These are phyloP conservation scores for Saccharomycopsis crataegensis DNA, from an alignment of 1,139 yeast species.

Conservation along the genomic window DNA sequence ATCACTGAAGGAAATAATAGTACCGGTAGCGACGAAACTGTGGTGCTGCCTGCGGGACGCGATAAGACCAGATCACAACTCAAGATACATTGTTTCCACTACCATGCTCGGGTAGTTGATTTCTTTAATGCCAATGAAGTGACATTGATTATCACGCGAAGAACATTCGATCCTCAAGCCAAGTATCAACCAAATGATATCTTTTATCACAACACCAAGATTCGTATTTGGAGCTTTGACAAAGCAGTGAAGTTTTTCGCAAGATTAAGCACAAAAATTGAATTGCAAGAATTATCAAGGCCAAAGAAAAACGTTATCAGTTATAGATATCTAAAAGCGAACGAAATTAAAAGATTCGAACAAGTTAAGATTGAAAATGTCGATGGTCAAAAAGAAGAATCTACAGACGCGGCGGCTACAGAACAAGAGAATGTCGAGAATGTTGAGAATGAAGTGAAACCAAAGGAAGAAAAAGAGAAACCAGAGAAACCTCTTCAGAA, in stretches of 20 bases:
- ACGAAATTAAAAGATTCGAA: constrained; percentile 8
- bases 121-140: constrained; percentile 19
- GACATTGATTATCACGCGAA: constrained; percentile 15
- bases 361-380: constrained; percentile 1
- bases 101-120: constrained; percentile 18
- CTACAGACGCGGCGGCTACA: background rate
- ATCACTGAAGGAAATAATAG: background rate
- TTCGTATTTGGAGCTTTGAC: constrained; percentile 18
- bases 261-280: constrained; percentile 1
- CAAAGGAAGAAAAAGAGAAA: background rate
- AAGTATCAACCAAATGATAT: constrained; percentile 15
- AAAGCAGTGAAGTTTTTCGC: constrained; percentile 18
- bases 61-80: constrained; percentile 10
- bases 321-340: constrained; percentile 7
- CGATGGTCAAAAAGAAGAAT: constrained; percentile 1
- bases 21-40: background rate
- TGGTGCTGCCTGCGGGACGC: constrained; percentile 1
- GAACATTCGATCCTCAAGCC: constrained; percentile 8
- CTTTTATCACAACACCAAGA: constrained; percentile 9
- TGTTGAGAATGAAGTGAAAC: background rate
- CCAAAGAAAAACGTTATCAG: background rate
- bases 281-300: background rate
- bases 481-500: background rate
- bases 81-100: constrained; percentile 16
- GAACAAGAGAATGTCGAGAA: background rate